Conservation (phyloP, 192 early-diverging fungal genomes). For the Phycomyces nitens region DNA sequence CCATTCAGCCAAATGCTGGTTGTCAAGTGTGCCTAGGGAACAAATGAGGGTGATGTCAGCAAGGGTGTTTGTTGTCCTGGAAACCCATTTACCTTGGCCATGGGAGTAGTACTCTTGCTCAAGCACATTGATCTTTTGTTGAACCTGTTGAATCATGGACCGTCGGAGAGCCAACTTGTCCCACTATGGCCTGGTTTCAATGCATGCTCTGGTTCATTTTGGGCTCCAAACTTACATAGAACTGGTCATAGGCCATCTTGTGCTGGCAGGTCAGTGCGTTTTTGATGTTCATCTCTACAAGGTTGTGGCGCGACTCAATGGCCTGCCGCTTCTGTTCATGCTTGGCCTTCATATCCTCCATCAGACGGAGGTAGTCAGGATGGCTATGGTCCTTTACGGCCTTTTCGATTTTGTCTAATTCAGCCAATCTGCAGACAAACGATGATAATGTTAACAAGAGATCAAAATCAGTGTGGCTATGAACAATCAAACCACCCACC, state of each 20-base stretch:
- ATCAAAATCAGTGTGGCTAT: too few relatives aligned
- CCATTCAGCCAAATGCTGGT: conserved; percentile 23
- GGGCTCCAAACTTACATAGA: neutral
- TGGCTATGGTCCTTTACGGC: conserved; percentile 28
- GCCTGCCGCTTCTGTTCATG: conserved; percentile 17
- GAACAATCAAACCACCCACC: neutral
- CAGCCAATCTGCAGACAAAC: conserved; percentile 14
- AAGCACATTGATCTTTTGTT: conserved; percentile 30
- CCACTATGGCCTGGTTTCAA: conserved; percentile 12
- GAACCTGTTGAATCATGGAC: conserved; percentile 30
- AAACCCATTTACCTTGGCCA: conserved; percentile 20
- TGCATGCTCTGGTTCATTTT: too few relatives aligned
- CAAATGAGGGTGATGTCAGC: neutral
- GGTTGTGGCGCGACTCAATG: conserved; percentile 17
- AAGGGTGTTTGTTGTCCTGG: neutral
- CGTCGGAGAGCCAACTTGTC: conserved; percentile 29
- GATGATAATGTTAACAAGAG: too few relatives aligned
- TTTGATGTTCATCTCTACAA: conserved; percentile 24
- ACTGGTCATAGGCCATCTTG: conserved; percentile 23
- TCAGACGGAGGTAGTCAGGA: conserved; percentile 25
- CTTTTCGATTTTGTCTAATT: conserved; percentile 24
- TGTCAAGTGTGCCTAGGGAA: conserved; percentile 1
- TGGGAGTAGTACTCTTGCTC: conserved; percentile 32
- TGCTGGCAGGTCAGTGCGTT: conserved; percentile 22
- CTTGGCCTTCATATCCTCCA: conserved; percentile 29